These are phyloP conservation scores for Xylaria polymorpha DNA, from an alignment of 2,329 filamentous ascomycete species.

Conservation along the genomic window DNA sequence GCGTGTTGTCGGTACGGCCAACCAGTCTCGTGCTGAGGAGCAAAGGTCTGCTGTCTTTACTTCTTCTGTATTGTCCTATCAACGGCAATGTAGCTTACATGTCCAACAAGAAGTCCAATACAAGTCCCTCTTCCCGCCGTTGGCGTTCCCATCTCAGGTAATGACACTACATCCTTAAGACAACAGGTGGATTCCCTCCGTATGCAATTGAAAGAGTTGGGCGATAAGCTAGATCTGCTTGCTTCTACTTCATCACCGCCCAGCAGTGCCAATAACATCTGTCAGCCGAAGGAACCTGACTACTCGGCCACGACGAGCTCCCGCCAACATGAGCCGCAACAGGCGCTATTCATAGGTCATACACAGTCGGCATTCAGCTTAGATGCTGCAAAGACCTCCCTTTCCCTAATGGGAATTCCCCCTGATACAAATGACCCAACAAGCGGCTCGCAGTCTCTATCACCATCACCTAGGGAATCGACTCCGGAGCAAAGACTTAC, in stretches of 20 bases:
- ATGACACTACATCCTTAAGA: no score
- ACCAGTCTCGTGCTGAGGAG: no score
- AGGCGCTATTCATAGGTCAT: constrained; percentile 23
- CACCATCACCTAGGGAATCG: background rate
- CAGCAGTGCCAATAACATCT: background rate
- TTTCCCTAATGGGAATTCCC: constrained; percentile 22
- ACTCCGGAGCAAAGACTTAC: background rate
- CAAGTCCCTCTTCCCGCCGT: no score
- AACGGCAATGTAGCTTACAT: no score
- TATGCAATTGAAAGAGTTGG: background rate
- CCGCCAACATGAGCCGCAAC: constrained; percentile 8
- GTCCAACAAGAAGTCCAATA: no score
- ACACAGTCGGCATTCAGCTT: constrained; percentile 21
- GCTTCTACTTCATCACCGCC: background rate
- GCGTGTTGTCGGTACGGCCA: no score
- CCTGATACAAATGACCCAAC: constrained; percentile 7
- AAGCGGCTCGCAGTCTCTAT: background rate
- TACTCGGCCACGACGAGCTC: background rate
- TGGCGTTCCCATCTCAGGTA: no score
- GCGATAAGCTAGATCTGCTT: background rate
- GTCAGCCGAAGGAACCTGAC: background rate
- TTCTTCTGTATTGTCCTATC: no score
- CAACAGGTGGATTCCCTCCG: no score
- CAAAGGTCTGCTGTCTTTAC: no score
- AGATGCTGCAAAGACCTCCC: constrained; percentile 20